A percentile compares a stretch with the other conserved stretches of the same genome.
Conservation (phyloP, 108 stramenopile genomes). For the Phaeodactylum tricornutum region DNA sequence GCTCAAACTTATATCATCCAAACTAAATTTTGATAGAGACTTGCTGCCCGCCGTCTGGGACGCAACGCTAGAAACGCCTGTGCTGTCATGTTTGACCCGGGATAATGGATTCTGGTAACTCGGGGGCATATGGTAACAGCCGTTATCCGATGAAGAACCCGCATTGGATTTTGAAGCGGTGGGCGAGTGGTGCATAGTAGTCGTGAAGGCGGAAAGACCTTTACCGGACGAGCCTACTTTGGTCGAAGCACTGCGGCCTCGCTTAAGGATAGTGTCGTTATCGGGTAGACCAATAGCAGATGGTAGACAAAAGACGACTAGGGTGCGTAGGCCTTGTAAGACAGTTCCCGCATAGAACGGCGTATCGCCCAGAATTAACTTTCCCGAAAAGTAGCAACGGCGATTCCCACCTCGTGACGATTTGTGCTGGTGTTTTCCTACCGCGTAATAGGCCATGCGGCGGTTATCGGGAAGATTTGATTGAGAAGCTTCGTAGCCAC, state of each 20-base stretch:
- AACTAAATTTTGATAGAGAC: background rate
- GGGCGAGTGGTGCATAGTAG: background rate
- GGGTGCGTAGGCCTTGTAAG: slow-evolving; percentile 68
- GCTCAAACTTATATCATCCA: slow-evolving; percentile 21
- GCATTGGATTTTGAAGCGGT: background rate
- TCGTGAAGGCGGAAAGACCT: background rate
- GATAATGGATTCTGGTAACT: too few species aligned
- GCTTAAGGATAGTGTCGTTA: slow-evolving; percentile 7
- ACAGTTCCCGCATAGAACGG: slow-evolving; percentile 80
- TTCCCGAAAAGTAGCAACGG: slow-evolving; percentile 78
- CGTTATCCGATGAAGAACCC: too few species aligned
- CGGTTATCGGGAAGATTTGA: slow-evolving; percentile 32
- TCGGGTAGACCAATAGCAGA: slow-evolving; percentile 55
- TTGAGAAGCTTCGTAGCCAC: slow-evolving; percentile 13
- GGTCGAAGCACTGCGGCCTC: background rate
- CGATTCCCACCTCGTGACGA: slow-evolving; percentile 52
- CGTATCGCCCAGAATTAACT: slow-evolving; percentile 44
- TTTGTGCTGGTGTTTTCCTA: slow-evolving; percentile 52
- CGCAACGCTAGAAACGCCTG: background rate
- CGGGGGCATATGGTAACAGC: too few species aligned
- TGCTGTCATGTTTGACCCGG: too few species aligned
- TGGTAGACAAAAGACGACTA: slow-evolving; percentile 82
- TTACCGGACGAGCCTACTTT: background rate
- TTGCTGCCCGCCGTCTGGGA: background rate
- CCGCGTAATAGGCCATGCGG: slow-evolving; percentile 84